Base-by-base conservation (phyloP, 164 flowering plant genomes). In the Macadamia integrifolia region DNA sequence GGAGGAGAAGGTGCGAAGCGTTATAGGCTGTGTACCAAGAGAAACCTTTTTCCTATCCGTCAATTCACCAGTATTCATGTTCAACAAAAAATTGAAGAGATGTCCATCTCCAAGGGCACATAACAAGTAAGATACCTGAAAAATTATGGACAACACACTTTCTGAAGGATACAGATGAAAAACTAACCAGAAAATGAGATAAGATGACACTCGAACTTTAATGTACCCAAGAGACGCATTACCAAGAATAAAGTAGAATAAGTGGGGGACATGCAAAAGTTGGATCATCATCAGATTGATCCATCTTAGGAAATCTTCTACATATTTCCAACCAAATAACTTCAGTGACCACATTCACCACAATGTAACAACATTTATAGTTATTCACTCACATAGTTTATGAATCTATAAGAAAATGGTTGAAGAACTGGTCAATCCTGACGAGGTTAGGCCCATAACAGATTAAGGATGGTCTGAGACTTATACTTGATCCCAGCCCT, bases 41-140 rank as follows among this genome's bases (percentile, higher is more conserved):
- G 99, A 92, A 11, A 92, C 92, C 74, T 90, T 92, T 72, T 92
- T 94, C 81, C 96, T 84, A 76, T 90, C 96, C 23, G 88, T 75
- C 46, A 92, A 71, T 75, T 89, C 93, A 50, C 97, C 97, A 29
- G 84, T 88, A 64, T 67, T 80, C 71, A 72, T 73, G 72, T 89
- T 82, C 85, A 95, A 75, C 63, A 81, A 72, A 71, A 92, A 95
- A 76, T 90, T 95, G 65, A 92, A 79, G 32, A 95, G 86, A 77
- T 90, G 97, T 8, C 98, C 98, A 77, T 94, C 99, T 75, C 99
- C 99, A 73, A 94, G 96, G 61, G 98, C 99, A 81, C 99, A 94
- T 76, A 95, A 74, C 83, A 95, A 80, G 80, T 95, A 92, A 28
- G 92, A 80, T 65, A 92, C 87, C 99, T 95, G 89, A 43, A 72